Conservation (phyloP, 179 eudicot species). For the Beta lomatogona region DNA sequence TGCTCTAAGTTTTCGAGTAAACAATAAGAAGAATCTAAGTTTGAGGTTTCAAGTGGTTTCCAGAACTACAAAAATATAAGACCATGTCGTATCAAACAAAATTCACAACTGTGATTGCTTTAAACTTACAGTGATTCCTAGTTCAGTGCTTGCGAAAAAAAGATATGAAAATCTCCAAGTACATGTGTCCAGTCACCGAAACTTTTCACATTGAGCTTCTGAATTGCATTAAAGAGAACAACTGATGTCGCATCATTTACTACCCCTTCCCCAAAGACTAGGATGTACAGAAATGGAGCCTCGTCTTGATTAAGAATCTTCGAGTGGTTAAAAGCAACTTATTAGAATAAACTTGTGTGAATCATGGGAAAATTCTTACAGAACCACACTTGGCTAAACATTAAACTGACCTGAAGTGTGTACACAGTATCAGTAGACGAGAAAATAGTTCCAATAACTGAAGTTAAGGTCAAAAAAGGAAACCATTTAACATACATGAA, state of each 20-base stretch:
- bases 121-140: constrained; percentile 72
- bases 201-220: constrained; percentile 66
- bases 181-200: constrained; percentile 61
- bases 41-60: background rate
- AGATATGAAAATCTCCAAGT: constrained; percentile 71
- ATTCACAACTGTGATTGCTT: too few relatives aligned
- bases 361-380: background rate
- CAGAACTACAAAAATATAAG: background rate
- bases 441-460: constrained; percentile 91
- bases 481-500: background rate
- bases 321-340: background rate
- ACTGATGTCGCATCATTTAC: constrained; percentile 99
- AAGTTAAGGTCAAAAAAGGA: constrained; percentile 15
- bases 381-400: background rate
- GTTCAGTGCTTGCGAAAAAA: constrained; percentile 78
- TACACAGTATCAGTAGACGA: constrained; percentile 97
- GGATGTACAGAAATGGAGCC: constrained; percentile 47
- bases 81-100: too few relatives aligned
- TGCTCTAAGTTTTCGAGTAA: too few relatives aligned
- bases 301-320: constrained; percentile 94
- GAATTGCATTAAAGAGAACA: constrained; percentile 91
- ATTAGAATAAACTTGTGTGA: background rate
- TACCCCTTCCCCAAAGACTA: constrained; percentile 90
- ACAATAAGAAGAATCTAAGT: too few relatives aligned
- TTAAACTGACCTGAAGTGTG: constrained; percentile 76